phyloP scores from a whole-genome alignment of 2,329 filamentous ascomycete species.

The Colletotrichum musicola region DNA sequence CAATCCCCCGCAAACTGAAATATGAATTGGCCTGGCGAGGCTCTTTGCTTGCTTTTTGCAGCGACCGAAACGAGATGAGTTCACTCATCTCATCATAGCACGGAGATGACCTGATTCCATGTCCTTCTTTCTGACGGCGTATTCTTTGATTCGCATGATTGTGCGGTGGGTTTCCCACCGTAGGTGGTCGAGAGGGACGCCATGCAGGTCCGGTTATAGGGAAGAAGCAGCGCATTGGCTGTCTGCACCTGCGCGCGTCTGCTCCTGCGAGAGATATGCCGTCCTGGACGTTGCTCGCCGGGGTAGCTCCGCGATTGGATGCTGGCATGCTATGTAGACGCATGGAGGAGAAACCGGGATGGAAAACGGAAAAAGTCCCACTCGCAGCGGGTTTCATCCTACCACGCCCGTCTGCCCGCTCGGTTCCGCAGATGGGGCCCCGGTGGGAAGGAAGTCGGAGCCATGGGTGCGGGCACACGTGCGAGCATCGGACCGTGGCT shows the following conservation, averaged over 20 bases:
- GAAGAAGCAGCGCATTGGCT: background rate
- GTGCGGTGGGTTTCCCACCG: background rate
- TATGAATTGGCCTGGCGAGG: conserved; percentile 17
- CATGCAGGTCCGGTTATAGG: conserved; percentile 11
- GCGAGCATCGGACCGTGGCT: conserved; percentile 16
- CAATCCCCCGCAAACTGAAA: conserved; percentile 32
- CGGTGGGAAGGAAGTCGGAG: conserved; percentile 17
- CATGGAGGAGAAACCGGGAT: background rate
- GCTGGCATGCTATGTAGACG: background rate
- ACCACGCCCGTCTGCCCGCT: conserved; percentile 7
- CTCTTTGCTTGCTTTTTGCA: conserved; percentile 11
- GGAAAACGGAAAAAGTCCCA: conserved; percentile 5
- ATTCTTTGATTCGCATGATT: background rate
- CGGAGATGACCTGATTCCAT: conserved; percentile 1
- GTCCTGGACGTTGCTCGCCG: conserved; percentile 13
- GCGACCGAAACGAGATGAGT: conserved; percentile 9
- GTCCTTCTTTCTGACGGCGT: conserved; percentile 7
- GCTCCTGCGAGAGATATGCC: conserved; percentile 6
- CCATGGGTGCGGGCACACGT: conserved; percentile 15
- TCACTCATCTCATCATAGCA: conserved; percentile 14
- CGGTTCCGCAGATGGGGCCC: conserved; percentile 22
- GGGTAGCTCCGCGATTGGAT: conserved; percentile 9
- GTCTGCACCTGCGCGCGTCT: background rate
- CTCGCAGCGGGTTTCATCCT: conserved; percentile 11
- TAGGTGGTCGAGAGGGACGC: background rate